Conservation (phyloP, 192 early-diverging fungal species). For the Coemansia sp. region DNA sequence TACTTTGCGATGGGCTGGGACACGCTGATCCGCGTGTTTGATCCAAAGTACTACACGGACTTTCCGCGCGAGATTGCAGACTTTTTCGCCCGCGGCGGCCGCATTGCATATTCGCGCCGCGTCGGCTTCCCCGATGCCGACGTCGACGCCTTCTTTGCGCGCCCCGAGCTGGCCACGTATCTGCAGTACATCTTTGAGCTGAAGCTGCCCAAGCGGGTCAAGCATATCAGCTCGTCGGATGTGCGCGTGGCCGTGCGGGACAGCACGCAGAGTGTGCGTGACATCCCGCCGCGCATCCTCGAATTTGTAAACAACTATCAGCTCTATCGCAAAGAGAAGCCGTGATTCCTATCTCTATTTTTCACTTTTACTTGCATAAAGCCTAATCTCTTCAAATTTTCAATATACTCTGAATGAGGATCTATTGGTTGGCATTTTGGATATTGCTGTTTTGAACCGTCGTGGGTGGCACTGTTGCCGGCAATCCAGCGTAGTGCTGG, state of each 20-base stretch:
- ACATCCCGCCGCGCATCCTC: slow-evolving; percentile 46
- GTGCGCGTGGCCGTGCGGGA: slow-evolving; percentile 37
- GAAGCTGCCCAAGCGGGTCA: slow-evolving; percentile 41
- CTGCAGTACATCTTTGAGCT: slow-evolving; percentile 37
- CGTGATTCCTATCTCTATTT: no score
- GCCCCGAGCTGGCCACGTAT: slow-evolving; percentile 9
- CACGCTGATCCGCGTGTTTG: slow-evolving; percentile 72
- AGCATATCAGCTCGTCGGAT: slow-evolving; percentile 41
- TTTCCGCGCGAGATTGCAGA: slow-evolving; percentile 46
- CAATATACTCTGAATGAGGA: no score
- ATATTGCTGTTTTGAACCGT: no score
- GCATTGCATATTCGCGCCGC: slow-evolving; percentile 42
- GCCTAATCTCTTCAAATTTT: no score
- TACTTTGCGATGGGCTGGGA: slow-evolving; percentile 81
- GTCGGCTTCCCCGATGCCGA: slow-evolving; percentile 30
- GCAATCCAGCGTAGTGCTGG: no score
- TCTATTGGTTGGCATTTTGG: no score
- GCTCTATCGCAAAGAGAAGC: slow-evolving; percentile 20
- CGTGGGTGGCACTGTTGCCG: no score
- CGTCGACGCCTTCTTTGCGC: slow-evolving; percentile 38
- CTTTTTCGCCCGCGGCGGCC: slow-evolving; percentile 58
- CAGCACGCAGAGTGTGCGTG: slow-evolving; percentile 37
- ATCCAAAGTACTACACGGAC: slow-evolving; percentile 69
- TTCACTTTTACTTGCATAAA: no score
- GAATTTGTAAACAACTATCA: slow-evolving; percentile 39